Evolutionary conservation across 768 basidiomycete species (phyloP).

Genomic region (Saitozyma podzolica): DNA sequence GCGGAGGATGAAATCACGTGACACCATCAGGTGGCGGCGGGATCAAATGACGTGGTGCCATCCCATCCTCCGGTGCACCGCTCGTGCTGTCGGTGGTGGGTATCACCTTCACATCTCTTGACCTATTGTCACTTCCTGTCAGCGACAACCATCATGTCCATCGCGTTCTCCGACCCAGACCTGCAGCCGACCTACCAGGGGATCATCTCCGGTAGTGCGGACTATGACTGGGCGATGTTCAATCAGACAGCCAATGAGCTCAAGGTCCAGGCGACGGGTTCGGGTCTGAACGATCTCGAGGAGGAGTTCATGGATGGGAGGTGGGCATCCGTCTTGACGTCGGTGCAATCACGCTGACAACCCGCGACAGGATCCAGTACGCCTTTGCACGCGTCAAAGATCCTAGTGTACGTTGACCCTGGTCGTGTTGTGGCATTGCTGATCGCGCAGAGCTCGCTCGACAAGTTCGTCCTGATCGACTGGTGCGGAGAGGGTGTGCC

Average conservation of each 20-base stretch:
- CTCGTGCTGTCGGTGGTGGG: no score
- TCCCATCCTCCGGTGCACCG: no score
- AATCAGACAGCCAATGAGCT: slow-evolving; percentile 80
- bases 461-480: slow-evolving; percentile 92
- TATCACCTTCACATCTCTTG: no score
- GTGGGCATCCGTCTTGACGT: slow-evolving; percentile 55
- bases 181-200: slow-evolving; percentile 39
- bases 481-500: slow-evolving; percentile 99
- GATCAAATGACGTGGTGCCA: no score
- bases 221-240: slow-evolving; percentile 47
- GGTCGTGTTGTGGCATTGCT: neutral
- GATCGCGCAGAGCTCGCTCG: slow-evolving; percentile 66
- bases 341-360: neutral
- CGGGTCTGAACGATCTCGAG: slow-evolving; percentile 80
- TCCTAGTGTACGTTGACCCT: slow-evolving; percentile 64
- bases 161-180: slow-evolving; percentile 40
- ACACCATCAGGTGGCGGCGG: no score
- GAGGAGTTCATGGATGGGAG: slow-evolving; percentile 95
- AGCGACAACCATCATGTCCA: slow-evolving; percentile 31
- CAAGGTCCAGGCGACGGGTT: slow-evolving; percentile 81
- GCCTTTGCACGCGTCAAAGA: slow-evolving; percentile 84
- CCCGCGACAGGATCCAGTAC: slow-evolving; percentile 75
- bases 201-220: slow-evolving; percentile 32
- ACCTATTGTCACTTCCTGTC: no score
- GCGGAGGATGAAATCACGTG: no score